Evolutionary conservation across 1,139 yeast species (phyloP), one percentile per base, ranked within the genome.

Genomic region (Diutina ranongensis): DNA sequence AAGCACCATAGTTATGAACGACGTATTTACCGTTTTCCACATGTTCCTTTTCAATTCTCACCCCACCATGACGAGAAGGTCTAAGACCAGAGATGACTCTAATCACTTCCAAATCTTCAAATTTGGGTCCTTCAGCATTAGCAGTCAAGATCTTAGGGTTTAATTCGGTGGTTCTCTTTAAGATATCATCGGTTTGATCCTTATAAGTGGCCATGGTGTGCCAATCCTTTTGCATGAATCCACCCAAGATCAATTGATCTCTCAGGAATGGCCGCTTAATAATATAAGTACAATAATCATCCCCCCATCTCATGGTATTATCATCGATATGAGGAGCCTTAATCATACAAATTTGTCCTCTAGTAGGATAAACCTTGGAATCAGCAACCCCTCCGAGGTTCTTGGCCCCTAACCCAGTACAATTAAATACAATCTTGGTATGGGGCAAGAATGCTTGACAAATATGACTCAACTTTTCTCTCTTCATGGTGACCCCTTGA

Each of bases 31-130:
- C 62, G 45, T 66, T 64, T n/a, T 32, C 45, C 13, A 55, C 63
- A 13, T 67, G 53, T 51, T 77, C 79, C 38, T 60, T 58, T 55
- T 80, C 87, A 42, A 83, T 72, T 48, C 88, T 68, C 2, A 69
- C 76, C 3, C 89, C 89, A 13, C 85, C 87, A 44, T 72, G 66
- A 58, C 89, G 72, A 44, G 79, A 68, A 4, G 92, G 92, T 52
- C 92, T 70, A 45, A 80, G 65, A 0, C 88, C 92, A 4, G 85
- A 76, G 0, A 74, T 82, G 33, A 74, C 80, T 46, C 83, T 67
- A 4, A 80, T 46, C 38, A 83, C 65, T 45, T 74, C 64, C 20
- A 42, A 45, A 2, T 47, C 49, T 49, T 74, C 73, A 36, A 74
- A 57, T 1, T 27, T 16, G 2, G 46, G 19, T 2, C 56, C 57